These are phyloP conservation scores for Cenchrus purpureus DNA, from an alignment of 176 grass and related monocot genomes.

Conservation along the genomic window DNA sequence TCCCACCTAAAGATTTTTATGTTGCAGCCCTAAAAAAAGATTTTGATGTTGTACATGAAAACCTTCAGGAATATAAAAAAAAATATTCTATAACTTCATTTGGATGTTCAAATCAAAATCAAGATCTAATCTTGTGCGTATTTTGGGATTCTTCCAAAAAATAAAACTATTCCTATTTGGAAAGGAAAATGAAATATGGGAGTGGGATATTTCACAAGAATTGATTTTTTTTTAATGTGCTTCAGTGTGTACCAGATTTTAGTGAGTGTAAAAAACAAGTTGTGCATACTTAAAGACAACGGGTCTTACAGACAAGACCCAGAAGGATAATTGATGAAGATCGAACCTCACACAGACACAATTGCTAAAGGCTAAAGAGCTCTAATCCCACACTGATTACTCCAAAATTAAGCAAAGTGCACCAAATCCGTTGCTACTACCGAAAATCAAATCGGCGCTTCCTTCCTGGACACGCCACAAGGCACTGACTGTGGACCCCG, in stretches of 20 bases:
- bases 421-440: constrained; percentile 6
- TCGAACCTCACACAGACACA: neutral
- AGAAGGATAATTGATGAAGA: neutral
- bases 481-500: constrained; percentile 15
- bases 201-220: neutral
- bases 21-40: neutral
- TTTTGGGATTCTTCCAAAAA: neutral
- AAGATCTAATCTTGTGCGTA: neutral
- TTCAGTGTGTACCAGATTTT: too few species aligned
- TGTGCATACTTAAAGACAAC: neutral
- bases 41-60: neutral
- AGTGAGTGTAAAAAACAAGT: neutral
- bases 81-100: neutral
- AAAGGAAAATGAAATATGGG: neutral
- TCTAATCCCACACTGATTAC: neutral
- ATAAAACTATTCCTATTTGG: neutral
- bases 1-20: neutral
- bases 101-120: neutral
- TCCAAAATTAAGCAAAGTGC: constrained; percentile 4
- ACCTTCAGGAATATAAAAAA: neutral
- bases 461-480: constrained; percentile 13
- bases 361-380: neutral
- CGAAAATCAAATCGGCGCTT: constrained; percentile 7
- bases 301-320: too few species aligned
- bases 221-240: too few species aligned